A percentile compares a stretch with the other conserved stretches of the same genome.
These are phyloP conservation scores for Pseudogymnoascus verrucosus DNA, from an alignment of 2,329 filamentous ascomycete species.

Conservation along the genomic window DNA sequence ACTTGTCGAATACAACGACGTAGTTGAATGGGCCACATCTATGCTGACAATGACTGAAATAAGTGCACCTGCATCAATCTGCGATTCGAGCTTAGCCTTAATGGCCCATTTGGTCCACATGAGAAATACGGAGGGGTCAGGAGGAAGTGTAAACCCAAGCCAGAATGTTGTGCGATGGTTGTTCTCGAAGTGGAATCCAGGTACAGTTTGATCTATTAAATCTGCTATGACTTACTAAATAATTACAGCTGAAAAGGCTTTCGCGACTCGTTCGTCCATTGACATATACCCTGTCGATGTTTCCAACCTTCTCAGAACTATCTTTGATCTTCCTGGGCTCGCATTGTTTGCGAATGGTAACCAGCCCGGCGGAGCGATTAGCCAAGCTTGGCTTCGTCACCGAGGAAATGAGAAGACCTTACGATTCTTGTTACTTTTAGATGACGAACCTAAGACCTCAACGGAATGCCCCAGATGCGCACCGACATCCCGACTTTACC, in stretches of 20 bases:
- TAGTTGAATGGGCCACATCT: constrained; percentile 62
- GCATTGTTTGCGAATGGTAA: constrained; percentile 8
- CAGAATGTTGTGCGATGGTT: constrained; percentile 75
- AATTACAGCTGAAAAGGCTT: constrained; percentile 54
- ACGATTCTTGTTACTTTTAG: constrained; percentile 48
- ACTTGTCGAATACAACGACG: constrained; percentile 58
- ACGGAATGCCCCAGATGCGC: constrained; percentile 18
- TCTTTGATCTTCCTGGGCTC: constrained; percentile 45
- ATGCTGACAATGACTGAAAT: constrained; percentile 72
- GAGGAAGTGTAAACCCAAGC: constrained; percentile 56
- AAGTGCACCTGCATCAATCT: constrained; percentile 68
- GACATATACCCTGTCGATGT: constrained; percentile 60
- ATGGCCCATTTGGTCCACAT: constrained; percentile 62
- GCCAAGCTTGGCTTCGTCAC: constrained; percentile 26
- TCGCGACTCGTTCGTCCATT: constrained; percentile 54
- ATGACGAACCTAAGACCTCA: constrained; percentile 16
- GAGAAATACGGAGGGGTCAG: constrained; percentile 60
- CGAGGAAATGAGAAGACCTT: constrained; percentile 36
- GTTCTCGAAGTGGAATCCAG: constrained; percentile 72
- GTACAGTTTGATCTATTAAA: constrained; percentile 39
- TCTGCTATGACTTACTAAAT: constrained; percentile 13
- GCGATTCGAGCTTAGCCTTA: constrained; percentile 70
- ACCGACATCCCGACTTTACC: background rate
- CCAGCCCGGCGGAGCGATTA: constrained; percentile 22
- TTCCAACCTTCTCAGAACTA: constrained; percentile 59